Percentiles rank a stretch among this genome's conserved stretches.
phyloP scores from a whole-genome alignment of 352 stramenopile genomes.

The Blastocystis hominis region DNA sequence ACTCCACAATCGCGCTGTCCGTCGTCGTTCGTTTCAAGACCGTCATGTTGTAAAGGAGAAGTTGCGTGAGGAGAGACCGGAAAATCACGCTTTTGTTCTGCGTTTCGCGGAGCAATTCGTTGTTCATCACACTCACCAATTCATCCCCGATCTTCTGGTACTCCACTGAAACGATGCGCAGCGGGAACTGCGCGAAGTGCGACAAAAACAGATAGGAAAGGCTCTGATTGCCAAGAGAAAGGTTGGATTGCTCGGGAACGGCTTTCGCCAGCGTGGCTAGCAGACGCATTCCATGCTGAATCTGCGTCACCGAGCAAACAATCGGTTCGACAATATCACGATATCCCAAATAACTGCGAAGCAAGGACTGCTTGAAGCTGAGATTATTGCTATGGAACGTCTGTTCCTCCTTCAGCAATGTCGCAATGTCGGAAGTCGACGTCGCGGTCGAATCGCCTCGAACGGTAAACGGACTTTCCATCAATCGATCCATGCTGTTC shows the following conservation, averaged over 20 bases:
- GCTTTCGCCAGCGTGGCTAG: constrained; percentile 60
- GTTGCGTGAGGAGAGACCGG: constrained; percentile 6
- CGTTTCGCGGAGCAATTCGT: background rate
- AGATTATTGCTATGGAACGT: constrained; percentile 78
- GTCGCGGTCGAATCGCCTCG: background rate
- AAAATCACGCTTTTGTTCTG: background rate
- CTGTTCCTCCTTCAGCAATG: constrained; percentile 70
- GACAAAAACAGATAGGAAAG: background rate
- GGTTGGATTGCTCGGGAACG: background rate
- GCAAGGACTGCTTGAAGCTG: constrained; percentile 63
- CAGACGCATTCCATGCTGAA: constrained; percentile 75
- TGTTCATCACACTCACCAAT: constrained; percentile 26
- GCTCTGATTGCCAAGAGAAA: constrained; percentile 18
- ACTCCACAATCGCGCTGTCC: constrained; percentile 64
- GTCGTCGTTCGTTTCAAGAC: background rate
- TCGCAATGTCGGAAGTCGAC: background rate
- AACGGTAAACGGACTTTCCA: background rate
- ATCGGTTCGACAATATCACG: constrained; percentile 75
- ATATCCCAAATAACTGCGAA: constrained; percentile 70
- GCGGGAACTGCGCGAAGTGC: constrained; percentile 19
- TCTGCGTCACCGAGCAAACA: constrained; percentile 68
- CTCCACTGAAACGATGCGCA: background rate
- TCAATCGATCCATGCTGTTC: background rate
- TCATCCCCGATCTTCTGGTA: background rate
- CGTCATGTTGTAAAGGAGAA: constrained; percentile 11